Evolutionary conservation across 176 grass and related monocot species (phyloP).

Genomic region (maize (Zea mays)): DNA sequence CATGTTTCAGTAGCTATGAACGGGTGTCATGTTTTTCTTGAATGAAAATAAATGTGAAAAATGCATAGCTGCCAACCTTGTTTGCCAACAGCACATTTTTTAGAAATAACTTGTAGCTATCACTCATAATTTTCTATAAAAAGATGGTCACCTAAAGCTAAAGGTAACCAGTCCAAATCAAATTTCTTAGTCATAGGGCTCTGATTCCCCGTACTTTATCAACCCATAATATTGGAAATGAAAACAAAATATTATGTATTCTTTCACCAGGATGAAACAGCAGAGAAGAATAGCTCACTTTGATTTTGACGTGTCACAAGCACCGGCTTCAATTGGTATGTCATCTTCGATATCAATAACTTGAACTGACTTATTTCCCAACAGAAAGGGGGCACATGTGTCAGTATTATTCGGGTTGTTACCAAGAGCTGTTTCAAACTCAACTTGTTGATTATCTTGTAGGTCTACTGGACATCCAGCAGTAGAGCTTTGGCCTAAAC

Average conservation of each 20-base stretch:
- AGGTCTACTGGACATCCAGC: slow-evolving; percentile 35
- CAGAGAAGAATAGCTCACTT: slow-evolving; percentile 53
- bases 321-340: slow-evolving; percentile 53
- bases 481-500: slow-evolving; percentile 41
- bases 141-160: background rate
- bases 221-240: background rate
- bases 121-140: slow-evolving; percentile 21
- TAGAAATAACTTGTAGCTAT: slow-evolving; percentile 1
- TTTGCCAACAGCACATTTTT: background rate
- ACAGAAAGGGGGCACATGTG: slow-evolving; percentile 43
- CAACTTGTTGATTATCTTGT: slow-evolving; percentile 45
- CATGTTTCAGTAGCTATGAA: slow-evolving; percentile 31
- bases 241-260: background rate
- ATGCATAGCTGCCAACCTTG: background rate
- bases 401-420: slow-evolving; percentile 39
- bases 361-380: slow-evolving; percentile 53
- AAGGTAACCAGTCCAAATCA: background rate
- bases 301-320: slow-evolving; percentile 54
- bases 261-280: background rate
- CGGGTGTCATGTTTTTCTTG: slow-evolving; percentile 18
- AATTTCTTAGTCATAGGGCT: slow-evolving; percentile 18
- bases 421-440: slow-evolving; percentile 46
- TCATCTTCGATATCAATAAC: slow-evolving; percentile 92
- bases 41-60: slow-evolving; percentile 2
- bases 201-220: slow-evolving; percentile 6